Percentiles rank a stretch among this genome's conserved stretches.
Conservation (phyloP, 139 green algal species). For the Micractinium sp. region DNA sequence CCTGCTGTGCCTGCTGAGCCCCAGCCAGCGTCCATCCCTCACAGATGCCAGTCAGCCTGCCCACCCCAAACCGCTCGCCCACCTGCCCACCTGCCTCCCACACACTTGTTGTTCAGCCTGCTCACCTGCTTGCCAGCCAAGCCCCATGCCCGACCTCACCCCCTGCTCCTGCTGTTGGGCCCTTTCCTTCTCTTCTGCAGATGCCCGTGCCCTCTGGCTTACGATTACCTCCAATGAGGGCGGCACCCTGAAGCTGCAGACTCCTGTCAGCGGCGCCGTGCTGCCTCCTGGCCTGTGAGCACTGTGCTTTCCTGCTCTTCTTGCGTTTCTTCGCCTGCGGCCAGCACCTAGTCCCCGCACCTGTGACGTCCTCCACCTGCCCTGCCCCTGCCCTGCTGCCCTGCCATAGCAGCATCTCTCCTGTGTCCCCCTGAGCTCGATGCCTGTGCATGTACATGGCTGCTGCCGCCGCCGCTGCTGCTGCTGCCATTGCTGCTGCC, state of each 20-base stretch:
- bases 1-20: neutral
- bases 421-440: no score
- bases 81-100: neutral
- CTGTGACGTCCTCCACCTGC: neutral
- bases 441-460: no score
- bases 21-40: neutral
- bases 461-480: no score
- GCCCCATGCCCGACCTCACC: neutral
- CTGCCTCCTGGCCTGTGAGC: slow-evolving; percentile 19
- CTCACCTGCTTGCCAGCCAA: neutral
- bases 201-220: slow-evolving; percentile 9
- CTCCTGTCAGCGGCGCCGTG: neutral
- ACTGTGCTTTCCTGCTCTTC: no score
- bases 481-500: no score
- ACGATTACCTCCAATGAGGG: neutral
- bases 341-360: neutral
- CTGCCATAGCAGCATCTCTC: no score
- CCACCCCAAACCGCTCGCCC: neutral
- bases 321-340: no score
- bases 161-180: neutral
- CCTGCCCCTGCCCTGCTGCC: no score
- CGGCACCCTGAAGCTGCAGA: neutral
- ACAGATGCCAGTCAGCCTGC: neutral
- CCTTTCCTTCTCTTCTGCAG: neutral
- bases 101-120: neutral